A percentile compares a stretch with the other conserved stretches of the same genome.
Evolutionary conservation across 164 flowering plant genomes (phyloP).

Genomic region (Litsea cubeba): DNA sequence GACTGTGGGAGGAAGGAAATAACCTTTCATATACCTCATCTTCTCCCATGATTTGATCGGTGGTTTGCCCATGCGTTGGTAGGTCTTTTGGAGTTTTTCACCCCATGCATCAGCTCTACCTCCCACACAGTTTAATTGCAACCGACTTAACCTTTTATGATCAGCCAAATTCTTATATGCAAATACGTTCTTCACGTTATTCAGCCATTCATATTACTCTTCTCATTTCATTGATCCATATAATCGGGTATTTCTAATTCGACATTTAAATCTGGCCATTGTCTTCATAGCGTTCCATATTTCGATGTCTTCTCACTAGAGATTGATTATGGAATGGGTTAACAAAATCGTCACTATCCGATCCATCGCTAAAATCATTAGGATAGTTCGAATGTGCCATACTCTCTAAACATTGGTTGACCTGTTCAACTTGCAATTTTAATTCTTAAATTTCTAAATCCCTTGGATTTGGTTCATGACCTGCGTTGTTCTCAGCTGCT

Average conservation of each 20-base stretch:
- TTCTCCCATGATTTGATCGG: background rate
- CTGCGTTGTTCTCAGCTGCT: no score
- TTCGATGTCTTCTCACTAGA: no score
- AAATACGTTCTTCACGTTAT: background rate
- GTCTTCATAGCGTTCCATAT: no score
- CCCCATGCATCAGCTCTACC: conserved; percentile 8
- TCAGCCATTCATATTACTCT: conserved; percentile 2
- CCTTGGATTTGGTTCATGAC: no score
- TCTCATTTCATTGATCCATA: background rate
- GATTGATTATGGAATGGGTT: no score
- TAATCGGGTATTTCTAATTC: no score
- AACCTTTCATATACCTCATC: background rate
- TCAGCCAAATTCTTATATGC: conserved; percentile 4
- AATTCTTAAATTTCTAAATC: background rate
- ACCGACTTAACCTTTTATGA: background rate
- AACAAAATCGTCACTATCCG: background rate
- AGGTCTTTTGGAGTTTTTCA: background rate
- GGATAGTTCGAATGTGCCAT: background rate
- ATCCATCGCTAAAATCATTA: background rate
- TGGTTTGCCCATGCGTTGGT: background rate
- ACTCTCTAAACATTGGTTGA: background rate
- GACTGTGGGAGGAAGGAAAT: background rate
- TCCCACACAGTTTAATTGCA: background rate
- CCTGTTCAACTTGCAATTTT: background rate
- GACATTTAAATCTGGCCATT: no score